These are phyloP conservation scores for Curvularia spicifera DNA, from an alignment of 2,329 filamentous ascomycete genomes.

Conservation along the genomic window DNA sequence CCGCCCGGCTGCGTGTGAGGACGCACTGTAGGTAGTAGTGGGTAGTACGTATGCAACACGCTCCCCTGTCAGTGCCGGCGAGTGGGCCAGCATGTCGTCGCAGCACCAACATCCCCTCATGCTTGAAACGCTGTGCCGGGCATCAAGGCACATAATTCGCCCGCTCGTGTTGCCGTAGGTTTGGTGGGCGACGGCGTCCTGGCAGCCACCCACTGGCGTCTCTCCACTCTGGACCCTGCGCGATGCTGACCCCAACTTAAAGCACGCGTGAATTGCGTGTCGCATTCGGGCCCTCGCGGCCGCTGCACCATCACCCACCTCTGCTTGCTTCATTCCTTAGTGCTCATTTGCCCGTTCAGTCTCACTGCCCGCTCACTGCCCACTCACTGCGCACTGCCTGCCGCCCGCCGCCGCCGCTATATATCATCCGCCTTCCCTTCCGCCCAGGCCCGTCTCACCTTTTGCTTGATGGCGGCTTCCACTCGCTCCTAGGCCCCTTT, in stretches of 20 bases:
- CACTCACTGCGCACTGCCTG: background rate
- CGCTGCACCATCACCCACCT: background rate
- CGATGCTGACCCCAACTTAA: constrained; percentile 1
- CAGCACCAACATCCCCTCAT: background rate
- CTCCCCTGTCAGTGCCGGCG: background rate
- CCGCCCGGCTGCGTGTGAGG: background rate
- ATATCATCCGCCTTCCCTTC: background rate
- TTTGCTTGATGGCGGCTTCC: constrained; percentile 17
- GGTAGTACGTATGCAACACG: background rate
- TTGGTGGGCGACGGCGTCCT: background rate
- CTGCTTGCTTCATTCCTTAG: background rate
- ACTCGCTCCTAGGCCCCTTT: constrained; percentile 15
- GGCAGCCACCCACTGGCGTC: background rate
- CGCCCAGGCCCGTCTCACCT: background rate
- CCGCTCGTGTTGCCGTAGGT: background rate
- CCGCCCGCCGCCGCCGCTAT: background rate
- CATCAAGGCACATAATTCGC: background rate
- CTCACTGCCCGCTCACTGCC: background rate
- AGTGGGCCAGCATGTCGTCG: background rate
- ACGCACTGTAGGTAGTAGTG: too few relatives aligned
- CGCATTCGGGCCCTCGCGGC: constrained; percentile 4
- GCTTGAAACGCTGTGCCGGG: constrained; percentile 8
- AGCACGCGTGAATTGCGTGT: constrained; percentile 8
- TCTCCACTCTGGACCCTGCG: constrained; percentile 10
- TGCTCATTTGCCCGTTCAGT: background rate